Conservation (phyloP, 768 basidiomycete species). For the Auriscalpium vulgare region DNA sequence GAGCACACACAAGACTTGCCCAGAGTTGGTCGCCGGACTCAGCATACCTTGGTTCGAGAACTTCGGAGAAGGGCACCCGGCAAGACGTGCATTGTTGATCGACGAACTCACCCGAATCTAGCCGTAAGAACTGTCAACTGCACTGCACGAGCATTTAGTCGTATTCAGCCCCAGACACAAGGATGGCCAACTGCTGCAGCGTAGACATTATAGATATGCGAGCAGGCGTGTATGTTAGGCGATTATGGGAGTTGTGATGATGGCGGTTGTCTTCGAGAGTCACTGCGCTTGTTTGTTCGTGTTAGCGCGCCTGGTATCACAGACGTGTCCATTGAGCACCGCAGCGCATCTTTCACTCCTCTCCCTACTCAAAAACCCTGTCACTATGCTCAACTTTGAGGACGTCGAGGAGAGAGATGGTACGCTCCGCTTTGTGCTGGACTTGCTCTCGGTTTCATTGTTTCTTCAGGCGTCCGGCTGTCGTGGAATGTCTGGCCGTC, state of each 20-base stretch:
- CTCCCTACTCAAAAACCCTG: constrained; percentile 5
- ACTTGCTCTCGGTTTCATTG: neutral
- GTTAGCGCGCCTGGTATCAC: neutral
- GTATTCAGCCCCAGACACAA: too few species aligned
- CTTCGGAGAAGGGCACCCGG: too few species aligned
- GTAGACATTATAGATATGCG: too few species aligned
- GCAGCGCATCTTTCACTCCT: neutral
- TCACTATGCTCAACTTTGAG: constrained; percentile 76
- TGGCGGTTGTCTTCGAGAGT: neutral
- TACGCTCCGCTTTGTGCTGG: constrained; percentile 27
- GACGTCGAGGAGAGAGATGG: constrained; percentile 97
- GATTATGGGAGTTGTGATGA: neutral
- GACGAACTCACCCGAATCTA: too few species aligned
- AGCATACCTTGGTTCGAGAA: too few species aligned
- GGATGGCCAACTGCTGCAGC: too few species aligned
- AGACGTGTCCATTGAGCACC: constrained; percentile 10
- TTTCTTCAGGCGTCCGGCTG: constrained; percentile 69
- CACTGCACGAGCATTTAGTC: too few species aligned
- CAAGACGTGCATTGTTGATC: too few species aligned
- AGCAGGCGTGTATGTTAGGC: too few species aligned
- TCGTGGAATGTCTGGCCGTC: constrained; percentile 99
- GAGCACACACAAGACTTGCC: too few species aligned
- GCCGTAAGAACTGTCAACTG: too few species aligned
- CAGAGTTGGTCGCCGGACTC: too few species aligned
- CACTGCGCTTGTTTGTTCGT: neutral